Base-by-base conservation (phyloP, 305 asterid genomes). In the Rubia tinctorum region DNA sequence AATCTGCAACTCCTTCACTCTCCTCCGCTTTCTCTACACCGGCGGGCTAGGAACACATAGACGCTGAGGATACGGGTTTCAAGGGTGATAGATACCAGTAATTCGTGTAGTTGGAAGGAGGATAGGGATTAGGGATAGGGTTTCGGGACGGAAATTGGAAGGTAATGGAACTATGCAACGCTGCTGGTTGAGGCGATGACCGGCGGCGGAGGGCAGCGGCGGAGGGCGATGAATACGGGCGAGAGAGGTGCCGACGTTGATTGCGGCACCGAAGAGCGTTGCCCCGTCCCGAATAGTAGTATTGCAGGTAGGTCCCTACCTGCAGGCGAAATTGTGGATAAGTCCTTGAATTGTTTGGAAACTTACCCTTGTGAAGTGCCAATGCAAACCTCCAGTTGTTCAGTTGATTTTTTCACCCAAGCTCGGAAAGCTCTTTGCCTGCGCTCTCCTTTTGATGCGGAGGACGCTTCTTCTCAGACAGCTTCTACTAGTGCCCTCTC, bases 371-470 rank as follows among this genome's bases (percentile, higher is more conserved):
- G 82, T 72, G 88, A 93, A 86, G 88, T 72, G 71, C 71, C 83
- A 27, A 69, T 77, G 56, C 37, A 71, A 34, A 74, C 74, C 73
- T 85, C 80, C 83, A 44, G 64, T 61, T 56, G 74, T 55, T 65
- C 69, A 6, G 42, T 84, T 62, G 93, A 90, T 82, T 88, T 85
- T 58, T 93, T 71, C 71, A 68, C 89, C 34, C 99, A 92, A 80
- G 99, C 98, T 74, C 79, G 83, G 14, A 95, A 95, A 79, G 83
- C 90, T 6, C 90, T 95, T 68, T 84, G 92, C 25, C 77, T 85
- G 73, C 91, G 91, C 73, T 85, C 91, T 68, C 97, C 98, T 8
- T 95, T 86, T 20, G 91, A 86, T 81, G 85, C 87, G 7, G 94
- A 86, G 67, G 98, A 87, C 39, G 18, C 79, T 49, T 60, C 77